Evolutionary conservation across 1,284 basidiomycete genomes (phyloP), one percentile per base, ranked within the genome.

Genomic region (Papiliotrema flavescens): DNA sequence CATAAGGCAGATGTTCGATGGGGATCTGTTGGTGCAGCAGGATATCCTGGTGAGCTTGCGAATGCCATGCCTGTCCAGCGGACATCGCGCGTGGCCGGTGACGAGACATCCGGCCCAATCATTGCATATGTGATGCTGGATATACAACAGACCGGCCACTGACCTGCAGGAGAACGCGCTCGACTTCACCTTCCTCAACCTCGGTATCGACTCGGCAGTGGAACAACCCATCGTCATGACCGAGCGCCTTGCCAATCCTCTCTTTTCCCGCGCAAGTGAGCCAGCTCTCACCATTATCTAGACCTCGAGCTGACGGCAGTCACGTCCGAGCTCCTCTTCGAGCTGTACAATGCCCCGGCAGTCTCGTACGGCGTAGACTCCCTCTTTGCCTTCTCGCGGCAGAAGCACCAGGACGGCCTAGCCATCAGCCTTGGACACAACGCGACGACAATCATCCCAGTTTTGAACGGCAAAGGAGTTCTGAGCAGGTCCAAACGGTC

Each of bases 271-370:
- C 72, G 82, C 85, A 36, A 75, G 91, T 93, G 74, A 56, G 88
- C 82, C 19, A 17, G 37, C 22, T 17, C 26, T 23, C 6, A 41
- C 11, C 23, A 24, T 6, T 11, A 23, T 17, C 4, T 20, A 37
- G 19, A 24, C 15, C 15, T 47, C 51, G 24, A 49, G 14, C 41
- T 45, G 26, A 42, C 34, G 17, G 20, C 65, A 89, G 89, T 96
- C 57, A 96, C 93, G 24, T 94, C 93, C 1, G 96, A 99, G 71
- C 84, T 99, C 23, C 84, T 98, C 74, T 99, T 99, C 70, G 96
- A 99, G 78, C 84, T 87, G 46, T 99, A 98, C 73, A 82, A 82
- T 17, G 90, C 88, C 1, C 94, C 94, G 0, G 86, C 87, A 2
- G 81, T 98, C 44, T 82, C 88, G 15, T 98, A 90, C 74, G 91